Base-by-base conservation (phyloP, 192 early-diverging fungal species). In the Mortierella hygrophila region DNA sequence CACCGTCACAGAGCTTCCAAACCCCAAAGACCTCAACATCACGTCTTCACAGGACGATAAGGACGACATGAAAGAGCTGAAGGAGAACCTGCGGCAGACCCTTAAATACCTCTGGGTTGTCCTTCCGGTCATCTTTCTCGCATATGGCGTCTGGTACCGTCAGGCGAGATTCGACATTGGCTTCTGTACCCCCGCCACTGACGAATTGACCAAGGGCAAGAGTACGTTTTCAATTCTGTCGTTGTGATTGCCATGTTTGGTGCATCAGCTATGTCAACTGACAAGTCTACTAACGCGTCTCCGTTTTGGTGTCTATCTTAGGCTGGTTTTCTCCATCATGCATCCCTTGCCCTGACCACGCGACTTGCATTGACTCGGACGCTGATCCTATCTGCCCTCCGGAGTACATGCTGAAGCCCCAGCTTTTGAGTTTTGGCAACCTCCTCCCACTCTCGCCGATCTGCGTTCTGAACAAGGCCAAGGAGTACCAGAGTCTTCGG, bases 331-430 rank as follows among this genome's bases (percentile, higher is more conserved):
- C 82, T 26, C 89, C 89, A 10, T 84, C 70, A 18, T 90, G 89
- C 65, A 90, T 90, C 32, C 89, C 89, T 6, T 90, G 89, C 55
- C 89, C 89, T 15, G 83, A 87, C 41, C 85, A 82, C 68, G 89
- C 85, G 15, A 70, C 75, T 21, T 90, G 89, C 54, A 40, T 78
- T 26, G 60, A 54, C 5, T 65, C 79, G 3, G 82, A 87, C 69
- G 72, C 68, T 0, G 63, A 81, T 21, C 75, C 83, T 4, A 78
- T 79, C 5, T 90, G 89, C 54, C 76, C 87, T 21, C 73, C 77
- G 29, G 80, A 88, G 47, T 90, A 88, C 63, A 69, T 88, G 2
- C 57, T 83, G 21, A 83, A 79, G 54, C 85, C 82, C 8, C 82
- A 87, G 40, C 37, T 81, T 23, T 76, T 90, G 41, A 88, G 85